Conservation (phyloP, 2,329 filamentous ascomycete species). For the Paracamarosporium sp. region DNA sequence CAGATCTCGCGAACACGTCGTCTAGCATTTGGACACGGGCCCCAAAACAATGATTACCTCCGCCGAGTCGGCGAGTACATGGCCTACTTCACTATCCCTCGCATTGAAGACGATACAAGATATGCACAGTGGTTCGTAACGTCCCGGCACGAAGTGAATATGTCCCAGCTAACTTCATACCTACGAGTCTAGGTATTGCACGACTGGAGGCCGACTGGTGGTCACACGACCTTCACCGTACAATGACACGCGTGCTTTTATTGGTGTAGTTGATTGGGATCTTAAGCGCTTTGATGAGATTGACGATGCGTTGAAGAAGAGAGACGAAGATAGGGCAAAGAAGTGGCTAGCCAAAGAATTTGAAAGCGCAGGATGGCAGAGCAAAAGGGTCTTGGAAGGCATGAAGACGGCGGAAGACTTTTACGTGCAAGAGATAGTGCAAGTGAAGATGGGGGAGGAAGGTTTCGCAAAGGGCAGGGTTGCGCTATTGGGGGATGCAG, state of each 20-base stretch:
- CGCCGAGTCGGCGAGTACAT: conserved; percentile 33
- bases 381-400: conserved; percentile 43
- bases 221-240: conserved; percentile 31
- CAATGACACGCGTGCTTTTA: conserved; percentile 23
- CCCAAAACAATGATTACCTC: conserved; percentile 26
- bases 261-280: conserved; percentile 24
- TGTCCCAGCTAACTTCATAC: no score
- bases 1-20: conserved; percentile 36
- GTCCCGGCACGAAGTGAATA: no score
- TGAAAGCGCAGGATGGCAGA: conserved; percentile 47
- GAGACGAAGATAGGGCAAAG: conserved; percentile 23
- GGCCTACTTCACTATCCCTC: conserved; percentile 40
- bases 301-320: conserved; percentile 17
- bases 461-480: conserved; percentile 43
- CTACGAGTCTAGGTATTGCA: no score
- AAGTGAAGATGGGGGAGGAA: conserved; percentile 42
- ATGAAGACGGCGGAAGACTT: conserved; percentile 52
- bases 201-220: conserved; percentile 27
- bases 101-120: conserved; percentile 22
- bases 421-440: conserved; percentile 53
- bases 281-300: conserved; percentile 27
- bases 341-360: conserved; percentile 35
- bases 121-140: conserved; percentile 36
- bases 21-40: conserved; percentile 30
- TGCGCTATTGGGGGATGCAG: conserved; percentile 49